Evolutionary conservation across 345 rosid species (phyloP).

Genomic region (Streptanthus diversifolius): DNA sequence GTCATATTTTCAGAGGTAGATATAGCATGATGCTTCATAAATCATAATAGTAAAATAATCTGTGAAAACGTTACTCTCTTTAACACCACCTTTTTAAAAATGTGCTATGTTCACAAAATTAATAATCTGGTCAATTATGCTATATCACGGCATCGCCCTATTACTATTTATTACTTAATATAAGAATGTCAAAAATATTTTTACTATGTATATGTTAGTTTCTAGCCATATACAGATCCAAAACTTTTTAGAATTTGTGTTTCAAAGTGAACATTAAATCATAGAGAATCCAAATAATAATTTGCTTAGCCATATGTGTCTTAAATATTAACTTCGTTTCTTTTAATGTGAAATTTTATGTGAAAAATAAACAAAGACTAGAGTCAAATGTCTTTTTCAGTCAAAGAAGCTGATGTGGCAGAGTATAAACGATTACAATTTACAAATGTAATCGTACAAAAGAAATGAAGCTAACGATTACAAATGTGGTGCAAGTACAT

Average conservation of each 20-base stretch:
- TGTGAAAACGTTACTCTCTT: background rate
- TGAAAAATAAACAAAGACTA: background rate
- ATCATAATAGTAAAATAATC: background rate
- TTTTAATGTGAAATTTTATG: background rate
- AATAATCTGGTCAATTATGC: background rate
- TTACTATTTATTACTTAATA: background rate
- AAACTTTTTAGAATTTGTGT: background rate
- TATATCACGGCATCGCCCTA: background rate
- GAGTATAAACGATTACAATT: background rate
- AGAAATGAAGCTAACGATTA: background rate
- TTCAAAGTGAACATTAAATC: background rate
- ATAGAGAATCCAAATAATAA: background rate
- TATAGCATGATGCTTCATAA: background rate
- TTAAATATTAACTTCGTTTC: background rate
- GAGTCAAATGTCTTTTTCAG: background rate
- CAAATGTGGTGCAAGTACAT: background rate
- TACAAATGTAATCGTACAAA: too few species aligned
- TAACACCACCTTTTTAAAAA: background rate
- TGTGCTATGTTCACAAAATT: background rate
- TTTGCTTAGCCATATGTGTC: background rate
- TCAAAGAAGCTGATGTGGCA: background rate
- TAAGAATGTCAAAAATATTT: background rate
- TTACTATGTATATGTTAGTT: background rate
- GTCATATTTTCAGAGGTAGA: background rate
- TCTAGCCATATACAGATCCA: too few species aligned